phyloP scores from a whole-genome alignment of 164 flowering plant species.

The Piper betle region DNA sequence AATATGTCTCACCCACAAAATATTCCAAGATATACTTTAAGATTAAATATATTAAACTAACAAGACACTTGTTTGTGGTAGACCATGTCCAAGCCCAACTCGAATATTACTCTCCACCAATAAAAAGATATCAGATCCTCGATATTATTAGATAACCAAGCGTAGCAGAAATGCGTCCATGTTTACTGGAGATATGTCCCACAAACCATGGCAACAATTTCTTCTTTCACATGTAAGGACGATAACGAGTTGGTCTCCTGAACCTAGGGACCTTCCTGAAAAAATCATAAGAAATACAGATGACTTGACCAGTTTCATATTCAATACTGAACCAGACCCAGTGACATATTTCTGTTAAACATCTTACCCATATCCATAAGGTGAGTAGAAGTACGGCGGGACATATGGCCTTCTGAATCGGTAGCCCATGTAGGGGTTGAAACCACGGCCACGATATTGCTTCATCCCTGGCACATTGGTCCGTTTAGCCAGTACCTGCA shows the following conservation, averaged over 20 bases:
- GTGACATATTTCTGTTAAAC: no score
- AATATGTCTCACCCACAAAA: no score
- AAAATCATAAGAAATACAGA: not conserved
- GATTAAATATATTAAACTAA: no score
- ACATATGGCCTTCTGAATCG: constrained; percentile 37
- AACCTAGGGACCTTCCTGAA: constrained; percentile 57
- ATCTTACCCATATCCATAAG: constrained; percentile 52
- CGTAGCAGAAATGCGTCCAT: no score
- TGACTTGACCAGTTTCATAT: not conserved
- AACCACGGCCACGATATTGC: constrained; percentile 48
- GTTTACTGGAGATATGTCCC: not conserved
- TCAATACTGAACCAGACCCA: not conserved
- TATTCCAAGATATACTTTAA: no score
- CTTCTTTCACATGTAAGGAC: constrained; percentile 36
- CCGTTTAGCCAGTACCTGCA: constrained; percentile 62
- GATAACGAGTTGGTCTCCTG: constrained; percentile 58
- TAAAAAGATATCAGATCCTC: no score
- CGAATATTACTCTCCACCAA: no score
- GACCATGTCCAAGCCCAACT: no score
- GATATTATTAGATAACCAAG: no score
- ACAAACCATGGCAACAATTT: not conserved
- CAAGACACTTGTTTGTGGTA: no score
- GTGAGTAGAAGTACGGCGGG: constrained; percentile 24
- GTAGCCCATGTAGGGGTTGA: constrained; percentile 30
- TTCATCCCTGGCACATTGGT: constrained; percentile 76